These are phyloP conservation scores for Clarireedia paspali DNA, from an alignment of 2,329 filamentous ascomycete species.

Conservation along the genomic window DNA sequence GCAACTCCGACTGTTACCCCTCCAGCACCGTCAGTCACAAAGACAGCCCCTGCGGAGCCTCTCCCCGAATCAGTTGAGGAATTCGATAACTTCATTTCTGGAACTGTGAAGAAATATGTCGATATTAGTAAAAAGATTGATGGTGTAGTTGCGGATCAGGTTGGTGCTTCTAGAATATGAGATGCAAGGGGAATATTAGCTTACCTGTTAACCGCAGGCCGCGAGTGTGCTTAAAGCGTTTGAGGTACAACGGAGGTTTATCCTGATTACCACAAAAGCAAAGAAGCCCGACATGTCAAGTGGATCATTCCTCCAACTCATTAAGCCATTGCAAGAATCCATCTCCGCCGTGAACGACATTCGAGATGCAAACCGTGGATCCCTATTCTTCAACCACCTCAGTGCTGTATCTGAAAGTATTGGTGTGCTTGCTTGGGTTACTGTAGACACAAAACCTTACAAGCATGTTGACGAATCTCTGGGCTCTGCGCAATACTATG, in stretches of 20 bases:
- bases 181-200: too few relatives aligned
- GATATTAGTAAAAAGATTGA: slow-evolving; percentile 72
- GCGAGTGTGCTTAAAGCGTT: slow-evolving; percentile 57
- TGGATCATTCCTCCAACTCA: slow-evolving; percentile 62
- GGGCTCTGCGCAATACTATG: slow-evolving; percentile 83
- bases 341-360: slow-evolving; percentile 73
- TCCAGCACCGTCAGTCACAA: slow-evolving; percentile 38
- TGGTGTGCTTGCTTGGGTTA: slow-evolving; percentile 84
- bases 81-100: slow-evolving; percentile 72
- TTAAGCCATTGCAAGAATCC: slow-evolving; percentile 80
- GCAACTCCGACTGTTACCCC: slow-evolving; percentile 8
- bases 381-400: slow-evolving; percentile 70
- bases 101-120: slow-evolving; percentile 70
- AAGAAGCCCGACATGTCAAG: slow-evolving; percentile 74
- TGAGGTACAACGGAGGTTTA: slow-evolving; percentile 76
- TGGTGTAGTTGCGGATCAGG: slow-evolving; percentile 72
- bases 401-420: slow-evolving; percentile 87
- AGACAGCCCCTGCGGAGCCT: slow-evolving; percentile 38
- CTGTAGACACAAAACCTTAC: slow-evolving; percentile 71
- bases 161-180: slow-evolving; percentile 31
- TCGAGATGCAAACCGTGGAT: slow-evolving; percentile 72
- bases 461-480: slow-evolving; percentile 81
- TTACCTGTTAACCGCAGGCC: slow-evolving; percentile 32
- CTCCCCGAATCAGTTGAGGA: slow-evolving; percentile 76
- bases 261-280: slow-evolving; percentile 81